A percentile compares a stretch with the other conserved stretches of the same genome.
Conservation (phyloP, 164 flowering plant genomes). For the Macadamia integrifolia region DNA sequence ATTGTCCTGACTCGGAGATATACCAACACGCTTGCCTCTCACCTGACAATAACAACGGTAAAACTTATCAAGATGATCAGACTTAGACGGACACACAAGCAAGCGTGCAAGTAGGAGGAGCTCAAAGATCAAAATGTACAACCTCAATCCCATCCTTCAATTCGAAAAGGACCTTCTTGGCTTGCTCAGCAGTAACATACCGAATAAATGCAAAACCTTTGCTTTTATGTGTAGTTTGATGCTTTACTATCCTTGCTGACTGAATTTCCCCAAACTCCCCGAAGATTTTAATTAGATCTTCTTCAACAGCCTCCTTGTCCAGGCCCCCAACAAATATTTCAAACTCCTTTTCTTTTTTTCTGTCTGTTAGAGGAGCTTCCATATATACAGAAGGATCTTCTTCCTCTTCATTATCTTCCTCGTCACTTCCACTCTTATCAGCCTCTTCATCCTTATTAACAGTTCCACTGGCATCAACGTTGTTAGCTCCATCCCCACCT, state of each 20-base stretch:
- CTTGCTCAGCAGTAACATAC: conserved; percentile 89
- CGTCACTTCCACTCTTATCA: conserved; percentile 10
- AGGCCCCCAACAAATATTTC: conserved; percentile 95
- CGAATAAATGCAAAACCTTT: conserved; percentile 98
- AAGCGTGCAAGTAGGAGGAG: neutral
- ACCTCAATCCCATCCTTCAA: conserved; percentile 53
- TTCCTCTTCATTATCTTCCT: conserved; percentile 18
- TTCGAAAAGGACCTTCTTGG: conserved; percentile 72
- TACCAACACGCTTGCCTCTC: conserved; percentile 30
- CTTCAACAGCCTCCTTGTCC: conserved; percentile 89
- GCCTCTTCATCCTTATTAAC: conserved; percentile 8
- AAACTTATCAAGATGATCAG: conserved; percentile 2
- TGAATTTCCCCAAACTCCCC: conserved; percentile 69
- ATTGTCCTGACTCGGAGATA: conserved; percentile 37
- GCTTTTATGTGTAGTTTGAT: conserved; percentile 86
- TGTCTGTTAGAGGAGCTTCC: conserved; percentile 48
- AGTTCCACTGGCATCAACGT: neutral
- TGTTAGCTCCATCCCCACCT: neutral
- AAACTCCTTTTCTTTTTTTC: conserved; percentile 91
- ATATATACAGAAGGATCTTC: conserved; percentile 20
- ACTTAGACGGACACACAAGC: neutral
- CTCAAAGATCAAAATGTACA: conserved; percentile 1
- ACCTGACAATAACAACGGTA: conserved; percentile 19
- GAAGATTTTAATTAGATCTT: conserved; percentile 76
- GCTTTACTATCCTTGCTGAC: conserved; percentile 89